A percentile compares a stretch with the other conserved stretches of the same genome.
phyloP scores from a whole-genome alignment of 352 stramenopile species.

The Blastocystis sp. region DNA sequence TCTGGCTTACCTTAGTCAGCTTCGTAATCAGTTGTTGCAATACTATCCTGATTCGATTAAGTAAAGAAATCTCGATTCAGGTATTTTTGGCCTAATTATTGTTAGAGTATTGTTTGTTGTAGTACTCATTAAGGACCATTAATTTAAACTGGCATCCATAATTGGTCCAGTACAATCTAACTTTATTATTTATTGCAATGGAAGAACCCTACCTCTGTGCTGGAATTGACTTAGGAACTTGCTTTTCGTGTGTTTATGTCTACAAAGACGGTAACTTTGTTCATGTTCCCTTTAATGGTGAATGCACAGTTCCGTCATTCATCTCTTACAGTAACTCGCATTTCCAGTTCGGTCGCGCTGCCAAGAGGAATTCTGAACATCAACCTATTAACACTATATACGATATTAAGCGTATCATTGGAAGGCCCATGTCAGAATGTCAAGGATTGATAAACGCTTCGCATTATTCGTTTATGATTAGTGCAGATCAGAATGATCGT shows the following conservation, averaged over 20 bases:
- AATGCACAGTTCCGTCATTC: background rate
- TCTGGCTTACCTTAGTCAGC: too few relatives aligned
- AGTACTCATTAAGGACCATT: too few relatives aligned
- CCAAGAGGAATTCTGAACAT: background rate
- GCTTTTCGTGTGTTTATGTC: slow-evolving; percentile 18
- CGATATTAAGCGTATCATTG: slow-evolving; percentile 34
- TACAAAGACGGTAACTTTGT: background rate
- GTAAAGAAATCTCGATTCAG: too few relatives aligned
- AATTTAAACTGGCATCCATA: too few relatives aligned
- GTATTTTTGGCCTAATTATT: too few relatives aligned
- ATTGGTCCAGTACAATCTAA: too few relatives aligned
- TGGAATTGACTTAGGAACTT: slow-evolving; percentile 38
- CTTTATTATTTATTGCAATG: too few relatives aligned
- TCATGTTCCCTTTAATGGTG: slow-evolving; percentile 23
- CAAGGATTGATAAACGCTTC: background rate
- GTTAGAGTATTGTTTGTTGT: too few relatives aligned
- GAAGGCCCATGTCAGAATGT: background rate
- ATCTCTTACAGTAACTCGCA: background rate
- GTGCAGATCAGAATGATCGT: background rate
- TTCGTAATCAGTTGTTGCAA: too few relatives aligned
- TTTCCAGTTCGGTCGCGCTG: background rate
- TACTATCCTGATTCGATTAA: too few relatives aligned
- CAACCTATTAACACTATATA: background rate
- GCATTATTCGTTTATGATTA: background rate
- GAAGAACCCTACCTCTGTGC: background rate